Base-by-base conservation (phyloP, 257 asterid genomes). In the Perilla frutescens region DNA sequence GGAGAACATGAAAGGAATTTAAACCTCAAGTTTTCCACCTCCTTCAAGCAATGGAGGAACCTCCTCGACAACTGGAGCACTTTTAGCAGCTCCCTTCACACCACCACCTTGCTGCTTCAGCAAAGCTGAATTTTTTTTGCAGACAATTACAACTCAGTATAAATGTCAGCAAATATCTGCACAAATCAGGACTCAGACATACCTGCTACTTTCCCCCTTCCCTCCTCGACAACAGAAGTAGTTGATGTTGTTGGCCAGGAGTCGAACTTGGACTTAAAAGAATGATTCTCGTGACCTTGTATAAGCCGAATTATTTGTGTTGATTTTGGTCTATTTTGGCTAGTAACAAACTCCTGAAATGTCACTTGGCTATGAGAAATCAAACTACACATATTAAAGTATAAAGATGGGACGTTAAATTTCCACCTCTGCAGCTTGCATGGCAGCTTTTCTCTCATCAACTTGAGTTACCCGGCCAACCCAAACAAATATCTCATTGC, bases 151-250 rank as follows among this genome's bases (percentile, higher is more conserved):
- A 76, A 59, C 55, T 69, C 76, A 56, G 47, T 55, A 71, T 36
- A 61, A 41, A 48, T 50, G 53, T 72, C 60, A 62, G 34, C 5
- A 59, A 45, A 66, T 64, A 54, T 63, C 51, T 43, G 62, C 54
- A 50, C 62, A 75, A 47, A 58, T 57, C 34, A 20, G 64, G 66
- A 76, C 59, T 45, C n/a, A 59, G 80, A 59, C 72, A 26, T 77
- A 92, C 99, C 99, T 66, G 99, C 99, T 53, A 95, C 99, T 84
- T 92, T 95, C 55, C 97, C 99, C 76, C 97, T 86, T 64, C 99
- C 99, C 81, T 92, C 98, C 82, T 95, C 99, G 73, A 89, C 85
- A 84, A 82, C 80, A 75, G 92, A 63, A 72, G 93, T 84, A 39
- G 93, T 84, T 37, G 98, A 85, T 71, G 96, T 88, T 9, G 87